phyloP scores from a whole-genome alignment of 345 rosid species.

The Populus nigra region DNA sequence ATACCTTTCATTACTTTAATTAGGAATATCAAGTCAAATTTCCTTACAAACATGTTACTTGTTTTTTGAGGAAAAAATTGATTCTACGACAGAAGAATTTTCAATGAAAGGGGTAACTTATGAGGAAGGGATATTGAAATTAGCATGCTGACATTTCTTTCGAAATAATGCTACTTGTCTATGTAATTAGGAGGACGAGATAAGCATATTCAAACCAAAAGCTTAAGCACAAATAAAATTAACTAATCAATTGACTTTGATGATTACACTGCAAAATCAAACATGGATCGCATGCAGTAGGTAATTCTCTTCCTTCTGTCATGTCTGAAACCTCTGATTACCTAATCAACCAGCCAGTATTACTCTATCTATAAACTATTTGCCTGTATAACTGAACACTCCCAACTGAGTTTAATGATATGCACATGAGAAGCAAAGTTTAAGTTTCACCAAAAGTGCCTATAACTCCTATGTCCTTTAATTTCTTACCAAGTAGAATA shows the following conservation, averaged over 20 bases:
- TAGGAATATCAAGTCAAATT: background rate
- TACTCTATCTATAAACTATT: background rate
- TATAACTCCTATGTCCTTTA: background rate
- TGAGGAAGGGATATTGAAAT: background rate
- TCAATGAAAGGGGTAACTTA: background rate
- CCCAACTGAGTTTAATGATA: background rate
- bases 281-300: conserved; percentile 28
- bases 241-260: conserved; percentile 29
- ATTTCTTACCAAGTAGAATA: background rate
- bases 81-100: background rate
- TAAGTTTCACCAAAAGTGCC: background rate
- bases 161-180: background rate
- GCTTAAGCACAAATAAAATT: conserved; percentile 1
- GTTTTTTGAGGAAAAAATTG: too few species aligned
- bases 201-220: background rate
- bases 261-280: conserved; percentile 37
- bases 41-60: background rate
- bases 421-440: background rate
- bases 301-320: conserved; percentile 18
- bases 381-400: conserved; percentile 17
- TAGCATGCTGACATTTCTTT: background rate
- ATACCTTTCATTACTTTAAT: background rate
- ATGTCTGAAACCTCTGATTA: background rate
- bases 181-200: background rate
- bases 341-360: conserved; percentile 23